Evolutionary conservation across 192 early-diverging fungal species (phyloP), one percentile per base, ranked within the genome.

Genomic region (Coemansia reversa): DNA sequence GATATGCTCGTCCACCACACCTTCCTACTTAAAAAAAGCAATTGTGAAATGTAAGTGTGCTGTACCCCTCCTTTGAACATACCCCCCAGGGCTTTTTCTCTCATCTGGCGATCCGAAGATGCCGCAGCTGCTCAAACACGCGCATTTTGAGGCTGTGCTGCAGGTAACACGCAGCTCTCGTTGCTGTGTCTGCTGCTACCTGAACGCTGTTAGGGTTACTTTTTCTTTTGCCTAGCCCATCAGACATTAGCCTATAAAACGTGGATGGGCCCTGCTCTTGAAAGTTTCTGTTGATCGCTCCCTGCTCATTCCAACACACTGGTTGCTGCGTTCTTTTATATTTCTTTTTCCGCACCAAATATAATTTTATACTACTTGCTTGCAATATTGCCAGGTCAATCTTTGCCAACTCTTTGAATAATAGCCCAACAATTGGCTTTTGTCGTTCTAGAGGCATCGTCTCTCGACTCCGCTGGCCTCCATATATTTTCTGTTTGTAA

Each of bases 151-250:
- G 30, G 42, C 27, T 63, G 20, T 55, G 20, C 62, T 63, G 62
- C 51, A 35, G 52, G 62, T 63, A 63, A 63, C 62, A 55, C 62
- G 62, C 62, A 48, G 62, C 32, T 51, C 62, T 63, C 51, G 47
- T 55, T 33, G 60, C 51, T 62, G 60, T 50, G 29, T 27, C 1
- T 30, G 53, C 60, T 61, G 60, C 49, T 45, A 45, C 39, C 3
- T 45, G 39, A 45, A 14, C 3, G 39, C 39, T 45, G 9, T 33
- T 50, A 49, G 52, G 60, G 60, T 62, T 62, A 62, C 60, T 62
- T 62, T 25, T 61, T 39, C 50, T 60, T 33, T 42, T 57, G 30
- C 18, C 32, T 57, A 33, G 20, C 30, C 60, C 60, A 61, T 50
- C 47, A 48, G 60, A 39, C 60, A 45, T 45, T 45, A 45, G 14